A percentile compares a stretch with the other conserved stretches of the same genome.
Conservation (phyloP, 805 yeast genomes). For the Ogataea trehalophila region DNA sequence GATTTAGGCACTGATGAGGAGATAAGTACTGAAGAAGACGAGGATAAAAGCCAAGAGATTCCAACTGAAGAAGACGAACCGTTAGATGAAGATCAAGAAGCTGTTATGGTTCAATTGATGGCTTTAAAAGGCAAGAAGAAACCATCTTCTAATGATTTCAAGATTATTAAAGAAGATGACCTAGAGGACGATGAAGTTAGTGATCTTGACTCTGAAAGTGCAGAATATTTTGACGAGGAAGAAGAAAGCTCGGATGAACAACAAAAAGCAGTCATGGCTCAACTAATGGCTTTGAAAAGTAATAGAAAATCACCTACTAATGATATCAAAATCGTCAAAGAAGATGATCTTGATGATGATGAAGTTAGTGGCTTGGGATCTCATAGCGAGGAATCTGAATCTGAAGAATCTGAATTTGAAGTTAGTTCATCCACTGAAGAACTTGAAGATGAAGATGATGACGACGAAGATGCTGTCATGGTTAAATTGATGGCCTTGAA, state of each 20-base stretch:
- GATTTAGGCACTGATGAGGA: slow-evolving; percentile 10
- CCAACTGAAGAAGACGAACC: slow-evolving; percentile 5
- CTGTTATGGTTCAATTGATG: slow-evolving; percentile 21
- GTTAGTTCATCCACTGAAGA: background rate
- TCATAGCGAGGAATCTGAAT: background rate
- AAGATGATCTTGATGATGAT: slow-evolving; percentile 7
- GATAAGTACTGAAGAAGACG: slow-evolving; percentile 3
- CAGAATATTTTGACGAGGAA: background rate
- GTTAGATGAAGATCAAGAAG: slow-evolving; percentile 22
- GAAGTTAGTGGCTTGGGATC: slow-evolving; percentile 7
- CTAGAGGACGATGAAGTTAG: slow-evolving; percentile 19
- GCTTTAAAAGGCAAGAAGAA: slow-evolving; percentile 25
- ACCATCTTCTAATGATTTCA: slow-evolving; percentile 21
- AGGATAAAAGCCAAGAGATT: slow-evolving; percentile 4
- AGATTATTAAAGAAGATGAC: slow-evolving; percentile 29
- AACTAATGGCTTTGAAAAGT: slow-evolving; percentile 56
- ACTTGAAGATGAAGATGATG: slow-evolving; percentile 6
- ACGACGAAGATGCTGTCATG: slow-evolving; percentile 35
- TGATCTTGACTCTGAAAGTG: slow-evolving; percentile 9
- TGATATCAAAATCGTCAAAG: slow-evolving; percentile 5
- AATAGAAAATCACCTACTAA: slow-evolving; percentile 27
- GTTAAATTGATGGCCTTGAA: slow-evolving; percentile 71
- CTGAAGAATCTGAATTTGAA: slow-evolving; percentile 1
- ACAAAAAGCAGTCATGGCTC: slow-evolving; percentile 47
- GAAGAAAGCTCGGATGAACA: slow-evolving; percentile 3